Conservation (phyloP, 2,329 filamentous ascomycete genomes). For the Blastomyces gilchristii region DNA sequence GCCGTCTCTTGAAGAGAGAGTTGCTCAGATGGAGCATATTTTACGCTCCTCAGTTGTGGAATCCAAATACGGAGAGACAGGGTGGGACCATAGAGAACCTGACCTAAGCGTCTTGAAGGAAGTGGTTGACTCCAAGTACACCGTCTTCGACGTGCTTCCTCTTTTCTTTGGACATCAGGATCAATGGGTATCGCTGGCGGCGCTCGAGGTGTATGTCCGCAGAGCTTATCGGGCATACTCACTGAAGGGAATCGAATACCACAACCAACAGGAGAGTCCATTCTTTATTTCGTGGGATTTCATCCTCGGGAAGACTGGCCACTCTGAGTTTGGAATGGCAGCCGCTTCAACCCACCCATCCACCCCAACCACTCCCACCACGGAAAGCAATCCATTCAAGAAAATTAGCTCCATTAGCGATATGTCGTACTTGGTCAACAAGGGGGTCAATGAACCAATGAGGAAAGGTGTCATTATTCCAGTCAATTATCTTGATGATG, state of each 20-base stretch:
- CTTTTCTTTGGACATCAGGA: constrained; percentile 93
- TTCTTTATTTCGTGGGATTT: constrained; percentile 93
- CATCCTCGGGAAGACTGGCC: constrained; percentile 80
- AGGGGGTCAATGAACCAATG: constrained; percentile 59
- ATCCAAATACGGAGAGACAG: constrained; percentile 93
- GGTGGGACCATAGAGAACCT: constrained; percentile 91
- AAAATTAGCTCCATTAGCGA: constrained; percentile 92
- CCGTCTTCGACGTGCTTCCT: constrained; percentile 90
- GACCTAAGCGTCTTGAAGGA: constrained; percentile 88
- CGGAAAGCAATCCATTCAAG: constrained; percentile 55
- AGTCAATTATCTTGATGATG: constrained; percentile 86
- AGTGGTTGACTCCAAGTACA: constrained; percentile 97
- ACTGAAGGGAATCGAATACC: constrained; percentile 79
- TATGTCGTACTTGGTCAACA: constrained; percentile 75
- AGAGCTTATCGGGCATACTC: constrained; percentile 95
- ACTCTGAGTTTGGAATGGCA: constrained; percentile 78
- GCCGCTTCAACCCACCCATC: constrained; percentile 66
- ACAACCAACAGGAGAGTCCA: constrained; percentile 58
- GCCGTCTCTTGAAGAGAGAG: constrained; percentile 89
- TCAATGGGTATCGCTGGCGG: constrained; percentile 85
- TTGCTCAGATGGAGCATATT: constrained; percentile 97
- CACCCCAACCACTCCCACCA: constrained; percentile 64
- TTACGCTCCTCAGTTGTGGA: constrained; percentile 89
- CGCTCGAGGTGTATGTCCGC: constrained; percentile 91
- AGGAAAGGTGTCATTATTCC: constrained; percentile 92